Evolutionary conservation across 768 basidiomycete genomes (phyloP).

Genomic region (Phanerochaete sordida): DNA sequence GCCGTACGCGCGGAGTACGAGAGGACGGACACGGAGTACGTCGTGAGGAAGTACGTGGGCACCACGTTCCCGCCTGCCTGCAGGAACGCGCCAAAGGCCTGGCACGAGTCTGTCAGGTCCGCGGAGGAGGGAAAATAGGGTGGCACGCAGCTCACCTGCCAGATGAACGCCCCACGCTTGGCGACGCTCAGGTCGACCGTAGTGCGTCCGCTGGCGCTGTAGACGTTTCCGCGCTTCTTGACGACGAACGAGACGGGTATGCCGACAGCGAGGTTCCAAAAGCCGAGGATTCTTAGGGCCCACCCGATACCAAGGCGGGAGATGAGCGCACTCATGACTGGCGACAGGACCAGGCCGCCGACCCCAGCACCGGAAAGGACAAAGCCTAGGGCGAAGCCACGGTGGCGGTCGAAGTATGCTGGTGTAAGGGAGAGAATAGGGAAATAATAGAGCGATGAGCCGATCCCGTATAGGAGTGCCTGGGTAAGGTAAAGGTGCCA

Average conservation of each 20-base stretch:
- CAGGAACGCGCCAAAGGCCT: constrained; percentile 38
- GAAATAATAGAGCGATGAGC: constrained; percentile 42
- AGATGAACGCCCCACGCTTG: constrained; percentile 37
- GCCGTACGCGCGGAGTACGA: constrained; percentile 34
- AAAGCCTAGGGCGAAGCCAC: constrained; percentile 42
- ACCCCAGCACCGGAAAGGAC: constrained; percentile 39
- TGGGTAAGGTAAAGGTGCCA: constrained; percentile 44
- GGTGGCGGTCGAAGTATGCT: constrained; percentile 39
- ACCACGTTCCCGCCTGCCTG: constrained; percentile 44
- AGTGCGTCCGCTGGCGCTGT: constrained; percentile 14
- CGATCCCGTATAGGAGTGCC: constrained; percentile 38
- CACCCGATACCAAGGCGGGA: constrained; percentile 32
- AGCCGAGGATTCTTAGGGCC: constrained; percentile 37
- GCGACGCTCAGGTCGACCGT: constrained; percentile 34
- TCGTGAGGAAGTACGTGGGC: constrained; percentile 40
- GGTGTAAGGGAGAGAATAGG: constrained; percentile 41
- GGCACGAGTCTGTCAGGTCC: background rate
- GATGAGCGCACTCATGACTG: constrained; percentile 33
- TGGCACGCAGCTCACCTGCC: constrained; percentile 28
- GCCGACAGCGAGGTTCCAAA: constrained; percentile 37
- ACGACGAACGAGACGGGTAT: constrained; percentile 36
- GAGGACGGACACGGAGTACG: constrained; percentile 38
- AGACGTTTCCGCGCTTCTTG: constrained; percentile 20
- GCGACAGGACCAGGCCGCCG: constrained; percentile 42
- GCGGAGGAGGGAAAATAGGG: background rate